These are phyloP conservation scores for Cordyceps fumosorosea DNA, from an alignment of 2,329 filamentous ascomycete species.

Conservation along the genomic window DNA sequence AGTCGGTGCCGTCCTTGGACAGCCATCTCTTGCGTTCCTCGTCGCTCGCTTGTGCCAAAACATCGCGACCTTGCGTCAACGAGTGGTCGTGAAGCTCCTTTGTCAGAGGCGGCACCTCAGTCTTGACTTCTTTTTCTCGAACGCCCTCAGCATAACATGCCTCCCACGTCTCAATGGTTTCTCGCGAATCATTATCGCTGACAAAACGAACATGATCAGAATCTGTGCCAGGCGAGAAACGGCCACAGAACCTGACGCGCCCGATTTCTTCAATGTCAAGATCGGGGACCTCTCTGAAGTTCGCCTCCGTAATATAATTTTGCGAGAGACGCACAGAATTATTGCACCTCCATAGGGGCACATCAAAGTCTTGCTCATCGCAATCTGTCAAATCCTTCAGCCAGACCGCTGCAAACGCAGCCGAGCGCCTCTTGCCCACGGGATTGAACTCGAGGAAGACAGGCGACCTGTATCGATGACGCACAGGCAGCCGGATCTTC, in stretches of 20 bases:
- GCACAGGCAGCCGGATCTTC: slow-evolving; percentile 72
- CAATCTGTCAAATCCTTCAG: slow-evolving; percentile 78
- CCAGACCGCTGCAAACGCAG: slow-evolving; percentile 79
- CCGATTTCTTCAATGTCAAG: slow-evolving; percentile 75
- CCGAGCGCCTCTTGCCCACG: slow-evolving; percentile 59
- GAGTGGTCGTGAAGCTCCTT: slow-evolving; percentile 76
- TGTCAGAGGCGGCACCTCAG: slow-evolving; percentile 66
- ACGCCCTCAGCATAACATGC: slow-evolving; percentile 86
- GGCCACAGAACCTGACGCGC: slow-evolving; percentile 68
- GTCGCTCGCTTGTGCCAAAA: slow-evolving; percentile 65
- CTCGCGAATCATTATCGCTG: slow-evolving; percentile 78
- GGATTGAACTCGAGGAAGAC: slow-evolving; percentile 82
- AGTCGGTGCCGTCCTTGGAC: slow-evolving; percentile 72
- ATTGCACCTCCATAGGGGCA: slow-evolving; percentile 86
- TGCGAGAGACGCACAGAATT: slow-evolving; percentile 72
- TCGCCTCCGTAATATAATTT: slow-evolving; percentile 83
- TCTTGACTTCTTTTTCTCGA: slow-evolving; percentile 60
- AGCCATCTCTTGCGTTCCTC: slow-evolving; percentile 75
- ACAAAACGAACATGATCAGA: slow-evolving; percentile 79
- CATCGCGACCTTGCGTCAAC: slow-evolving; percentile 70
- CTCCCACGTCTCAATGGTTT: slow-evolving; percentile 94
- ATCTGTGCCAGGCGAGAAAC: slow-evolving; percentile 87
- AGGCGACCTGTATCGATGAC: slow-evolving; percentile 83
- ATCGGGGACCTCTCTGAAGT: slow-evolving; percentile 62
- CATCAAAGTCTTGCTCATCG: slow-evolving; percentile 67